A percentile compares a stretch with the other conserved stretches of the same genome.
Conservation (phyloP, 805 yeast genomes). For the Wickerhamiella allomyrinae region DNA sequence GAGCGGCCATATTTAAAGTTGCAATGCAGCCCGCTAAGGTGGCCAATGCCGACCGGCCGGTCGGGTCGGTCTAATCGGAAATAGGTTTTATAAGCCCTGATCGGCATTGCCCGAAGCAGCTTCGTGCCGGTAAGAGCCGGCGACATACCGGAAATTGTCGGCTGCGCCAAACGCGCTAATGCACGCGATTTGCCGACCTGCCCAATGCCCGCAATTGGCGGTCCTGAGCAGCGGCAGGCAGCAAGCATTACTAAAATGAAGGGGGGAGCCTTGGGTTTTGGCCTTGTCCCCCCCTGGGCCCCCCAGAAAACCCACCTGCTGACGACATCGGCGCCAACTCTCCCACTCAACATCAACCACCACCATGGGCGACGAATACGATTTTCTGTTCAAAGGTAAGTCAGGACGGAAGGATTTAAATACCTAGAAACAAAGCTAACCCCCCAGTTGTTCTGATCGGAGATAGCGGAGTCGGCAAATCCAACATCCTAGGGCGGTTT, state of each 20-base stretch:
- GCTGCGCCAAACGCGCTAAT: too few species aligned
- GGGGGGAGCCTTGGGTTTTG: not conserved
- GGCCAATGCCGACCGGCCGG: too few species aligned
- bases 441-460: conserved; percentile 77
- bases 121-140: too few species aligned
- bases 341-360: not conserved
- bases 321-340: not conserved
- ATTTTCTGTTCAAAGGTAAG: conserved; percentile 64
- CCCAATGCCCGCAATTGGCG: too few species aligned
- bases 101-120: too few species aligned
- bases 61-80: too few species aligned
- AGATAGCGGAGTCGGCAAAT: conserved; percentile 94
- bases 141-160: too few species aligned
- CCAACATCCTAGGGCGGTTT: conserved; percentile 83
- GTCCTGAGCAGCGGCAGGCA: conserved; percentile 1
- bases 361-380: conserved; percentile 58
- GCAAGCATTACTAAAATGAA: conserved; percentile 1
- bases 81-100: too few species aligned
- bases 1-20: too few species aligned
- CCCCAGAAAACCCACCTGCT: not conserved
- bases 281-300: not conserved
- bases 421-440: not conserved
- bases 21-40: too few species aligned
- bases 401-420: not conserved
- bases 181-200: too few species aligned